Evolutionary conservation across 345 rosid genomes (phyloP), one percentile per base, ranked within the genome.

Genomic region (Boechera divaricarpa): DNA sequence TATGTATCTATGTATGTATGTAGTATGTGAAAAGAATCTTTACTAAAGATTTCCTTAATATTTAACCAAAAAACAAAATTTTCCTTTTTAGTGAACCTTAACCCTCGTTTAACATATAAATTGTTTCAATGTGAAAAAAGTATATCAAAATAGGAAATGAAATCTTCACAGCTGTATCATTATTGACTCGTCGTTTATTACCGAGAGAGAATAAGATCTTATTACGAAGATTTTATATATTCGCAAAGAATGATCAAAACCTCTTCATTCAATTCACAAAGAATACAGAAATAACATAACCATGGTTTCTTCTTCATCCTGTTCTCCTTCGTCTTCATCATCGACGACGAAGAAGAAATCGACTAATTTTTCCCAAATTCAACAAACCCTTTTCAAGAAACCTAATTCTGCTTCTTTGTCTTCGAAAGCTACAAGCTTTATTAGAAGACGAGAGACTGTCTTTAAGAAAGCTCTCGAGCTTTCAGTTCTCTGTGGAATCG

Each of bases 401-500:
- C 16, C 16, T 16, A 16, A 16, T 3, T 47, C 56, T 44, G 1
- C 45, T 35, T 59, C 31, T 36, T 63, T 65, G 12, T 70, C 75
- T 24, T n/a, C 42, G 56, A 60, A 42, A 21, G 47, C 47, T 10
- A 60, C 21, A 33, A 69, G 69, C 47, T 60, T 69, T 4, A 18
- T 31, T 4, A 77, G 54, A 54, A 70, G 70, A 70, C 70, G 16
- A 69, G 52, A 24, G 2, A 77, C 76, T 16, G 72, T 77, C 47
- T 77, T 77, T 56, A 77, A 63, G 66, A 77, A 77, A 70, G 80
- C 80, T 55, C 0, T 0, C 12, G 76, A 77, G 76, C 80, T 77
- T 70, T 70, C 80, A 4, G 18, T 24, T 55, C 80, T 70, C 38
- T 70, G 71, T 64, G 76, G 54, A 56, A 64, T 64, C 67, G 76